phyloP scores from a whole-genome alignment of 768 basidiomycete species.

The Leucocoprinus birnbaumii region DNA sequence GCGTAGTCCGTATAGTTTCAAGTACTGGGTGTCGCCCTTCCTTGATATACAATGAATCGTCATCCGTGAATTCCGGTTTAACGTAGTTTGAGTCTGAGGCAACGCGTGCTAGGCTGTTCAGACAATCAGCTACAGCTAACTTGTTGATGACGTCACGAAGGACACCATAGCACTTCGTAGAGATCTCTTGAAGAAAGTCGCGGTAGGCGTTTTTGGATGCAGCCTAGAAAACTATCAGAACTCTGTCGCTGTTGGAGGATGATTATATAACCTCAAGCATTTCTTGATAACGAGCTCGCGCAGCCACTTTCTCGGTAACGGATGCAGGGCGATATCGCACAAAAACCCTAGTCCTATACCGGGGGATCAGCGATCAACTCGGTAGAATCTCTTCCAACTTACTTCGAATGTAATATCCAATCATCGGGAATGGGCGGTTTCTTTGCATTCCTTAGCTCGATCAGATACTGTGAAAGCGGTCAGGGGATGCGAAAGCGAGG shows the following conservation, averaged over 20 bases:
- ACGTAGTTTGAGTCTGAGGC: conserved; percentile 76
- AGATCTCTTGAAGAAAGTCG: conserved; percentile 68
- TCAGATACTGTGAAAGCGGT: conserved; percentile 53
- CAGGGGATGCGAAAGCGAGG: neutral
- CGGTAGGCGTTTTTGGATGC: conserved; percentile 66
- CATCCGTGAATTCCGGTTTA: conserved; percentile 71
- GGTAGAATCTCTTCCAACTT: conserved; percentile 1
- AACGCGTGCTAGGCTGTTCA: conserved; percentile 80
- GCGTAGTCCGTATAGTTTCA: conserved; percentile 70
- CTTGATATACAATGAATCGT: conserved; percentile 65
- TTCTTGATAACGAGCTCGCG: conserved; percentile 76
- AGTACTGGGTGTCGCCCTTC: conserved; percentile 95
- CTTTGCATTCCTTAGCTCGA: conserved; percentile 68
- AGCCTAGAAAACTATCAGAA: conserved; percentile 26
- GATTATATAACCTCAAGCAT: conserved; percentile 43
- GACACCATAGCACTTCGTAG: conserved; percentile 61
- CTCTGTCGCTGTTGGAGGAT: neutral
- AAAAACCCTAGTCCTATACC: neutral
- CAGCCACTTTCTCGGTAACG: conserved; percentile 56
- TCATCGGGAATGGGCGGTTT: conserved; percentile 45
- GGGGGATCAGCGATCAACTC: neutral
- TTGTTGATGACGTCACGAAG: conserved; percentile 77
- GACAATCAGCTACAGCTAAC: conserved; percentile 82
- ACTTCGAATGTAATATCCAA: conserved; percentile 74
- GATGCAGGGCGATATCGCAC: conserved; percentile 78